Evolutionary conservation across 257 asterid species (phyloP), one percentile per base, ranked within the genome.

Genomic region (Solanum appendiculatum): DNA sequence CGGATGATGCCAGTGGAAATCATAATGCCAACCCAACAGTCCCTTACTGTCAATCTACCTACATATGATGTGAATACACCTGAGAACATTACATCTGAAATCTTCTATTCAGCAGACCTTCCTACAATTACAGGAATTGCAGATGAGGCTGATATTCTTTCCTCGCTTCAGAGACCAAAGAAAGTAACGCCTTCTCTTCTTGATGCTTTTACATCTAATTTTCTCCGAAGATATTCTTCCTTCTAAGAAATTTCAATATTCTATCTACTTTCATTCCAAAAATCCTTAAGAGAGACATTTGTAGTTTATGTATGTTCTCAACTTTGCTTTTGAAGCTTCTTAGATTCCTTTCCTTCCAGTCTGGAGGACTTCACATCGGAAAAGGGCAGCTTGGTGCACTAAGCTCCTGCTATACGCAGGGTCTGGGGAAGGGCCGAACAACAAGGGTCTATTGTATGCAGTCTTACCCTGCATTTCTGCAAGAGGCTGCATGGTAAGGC

Each of bases 121-220:
- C 99, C 98, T 54, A 94, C 98, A 40, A 95, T 97, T 87, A 91
- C 97, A 42, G 98, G 99, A 81, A 97, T 97, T 85, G 90, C 95
- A 37, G 99, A 97, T 86, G 99, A 97, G 91, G 99, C 98, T 89
- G 99, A 95, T 87, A 92, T 95, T 91, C 99, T 97, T 88, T 93
- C 99, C 87, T 95, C 99, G 3, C 99, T 97, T 86, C 99, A 97
- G 86, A 93, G 98, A 60, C 99, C 99, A 58, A 97, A 97, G 93
- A 95, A 97, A 91, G 99, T 95, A 93, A 90, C 94, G 60, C 85
- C 40, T 86, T 68, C 70, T 86, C 72, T 64, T 56, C 77, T 89
- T 27, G 75, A 51, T 72, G 51, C 60, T 82, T 75, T 39, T 78
- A 66, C 44, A 69, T 86, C 54, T 34, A 72, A 16, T 34, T 78